These are phyloP conservation scores for Ascochyta fabae DNA, from an alignment of 2,329 filamentous ascomycete species.

Conservation along the genomic window DNA sequence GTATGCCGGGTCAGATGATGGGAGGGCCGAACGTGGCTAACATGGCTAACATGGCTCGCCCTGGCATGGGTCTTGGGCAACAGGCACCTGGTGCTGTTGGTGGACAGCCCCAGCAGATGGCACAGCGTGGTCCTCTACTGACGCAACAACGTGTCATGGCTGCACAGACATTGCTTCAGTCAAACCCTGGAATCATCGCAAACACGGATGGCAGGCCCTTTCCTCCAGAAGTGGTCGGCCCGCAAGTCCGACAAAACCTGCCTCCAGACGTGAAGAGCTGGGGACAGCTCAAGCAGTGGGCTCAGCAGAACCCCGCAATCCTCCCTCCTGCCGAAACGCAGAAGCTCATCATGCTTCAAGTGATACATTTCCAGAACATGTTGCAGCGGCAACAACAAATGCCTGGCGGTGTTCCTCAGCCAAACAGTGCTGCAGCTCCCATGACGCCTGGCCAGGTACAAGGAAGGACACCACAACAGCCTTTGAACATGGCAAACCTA, in stretches of 20 bases:
- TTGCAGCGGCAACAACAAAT: constrained; percentile 35
- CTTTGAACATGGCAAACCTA: constrained; percentile 36
- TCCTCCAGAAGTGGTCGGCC: constrained; percentile 38
- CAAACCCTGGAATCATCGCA: constrained; percentile 44
- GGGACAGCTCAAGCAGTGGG: constrained; percentile 64
- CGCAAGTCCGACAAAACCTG: constrained; percentile 38
- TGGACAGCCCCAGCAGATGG: constrained; percentile 34
- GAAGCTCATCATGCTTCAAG: constrained; percentile 47
- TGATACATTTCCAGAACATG: constrained; percentile 53
- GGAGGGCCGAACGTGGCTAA: constrained; percentile 35
- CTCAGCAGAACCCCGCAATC: constrained; percentile 51
- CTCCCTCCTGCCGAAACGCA: constrained; percentile 34
- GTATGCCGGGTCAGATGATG: constrained; percentile 37
- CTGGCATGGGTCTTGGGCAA: constrained; percentile 40
- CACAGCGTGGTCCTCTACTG: constrained; percentile 32
- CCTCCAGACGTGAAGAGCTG: constrained; percentile 62
- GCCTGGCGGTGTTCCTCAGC: constrained; percentile 29
- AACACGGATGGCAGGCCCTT: constrained; percentile 42
- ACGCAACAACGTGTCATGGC: constrained; percentile 38
- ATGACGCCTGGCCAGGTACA: constrained; percentile 46
- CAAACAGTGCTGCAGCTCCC: constrained; percentile 38
- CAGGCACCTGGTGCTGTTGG: constrained; percentile 31
- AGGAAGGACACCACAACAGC: constrained; percentile 36
- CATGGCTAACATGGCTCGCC: constrained; percentile 33
- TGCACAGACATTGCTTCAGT: constrained; percentile 37